Evolutionary conservation across 1,284 basidiomycete genomes (phyloP).

Genomic region (Xerocomus minutiporus): DNA sequence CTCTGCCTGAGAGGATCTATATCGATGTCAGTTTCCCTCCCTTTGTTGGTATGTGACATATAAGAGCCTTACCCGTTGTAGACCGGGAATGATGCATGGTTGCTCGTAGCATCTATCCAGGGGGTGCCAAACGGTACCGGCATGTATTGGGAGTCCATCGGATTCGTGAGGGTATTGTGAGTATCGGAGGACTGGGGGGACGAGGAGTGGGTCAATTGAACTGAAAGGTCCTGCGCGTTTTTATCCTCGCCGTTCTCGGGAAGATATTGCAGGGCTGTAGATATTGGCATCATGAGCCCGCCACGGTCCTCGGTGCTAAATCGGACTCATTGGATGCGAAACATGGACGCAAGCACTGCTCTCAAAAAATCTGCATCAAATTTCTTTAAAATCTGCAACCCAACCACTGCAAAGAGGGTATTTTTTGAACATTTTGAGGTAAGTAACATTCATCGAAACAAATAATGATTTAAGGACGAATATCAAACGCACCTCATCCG

Average conservation of each 20-base stretch:
- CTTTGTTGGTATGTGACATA: too few species aligned
- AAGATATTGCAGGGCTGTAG: not conserved
- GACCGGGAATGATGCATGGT: not conserved
- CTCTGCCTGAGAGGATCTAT: not conserved
- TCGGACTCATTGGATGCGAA: not conserved
- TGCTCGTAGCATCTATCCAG: too few species aligned
- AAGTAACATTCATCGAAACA: not conserved
- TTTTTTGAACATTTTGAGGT: not conserved
- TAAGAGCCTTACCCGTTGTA: not conserved
- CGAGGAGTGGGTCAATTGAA: not conserved
- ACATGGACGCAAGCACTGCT: not conserved
- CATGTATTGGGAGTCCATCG: not conserved
- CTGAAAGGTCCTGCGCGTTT: not conserved
- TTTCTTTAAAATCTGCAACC: not conserved
- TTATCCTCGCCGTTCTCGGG: not conserved
- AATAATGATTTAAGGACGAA: not conserved
- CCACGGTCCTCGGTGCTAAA: conserved; percentile 3
- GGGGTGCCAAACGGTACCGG: too few species aligned
- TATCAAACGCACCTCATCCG: not conserved
- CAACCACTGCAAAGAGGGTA: not conserved
- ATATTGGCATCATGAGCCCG: not conserved
- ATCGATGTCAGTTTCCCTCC: not conserved
- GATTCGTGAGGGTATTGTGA: not conserved
- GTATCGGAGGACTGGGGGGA: not conserved
- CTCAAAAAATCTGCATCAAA: not conserved